Evolutionary conservation across 176 grass and related monocot genomes (phyloP).

Genomic region (Zoysia japonica): DNA sequence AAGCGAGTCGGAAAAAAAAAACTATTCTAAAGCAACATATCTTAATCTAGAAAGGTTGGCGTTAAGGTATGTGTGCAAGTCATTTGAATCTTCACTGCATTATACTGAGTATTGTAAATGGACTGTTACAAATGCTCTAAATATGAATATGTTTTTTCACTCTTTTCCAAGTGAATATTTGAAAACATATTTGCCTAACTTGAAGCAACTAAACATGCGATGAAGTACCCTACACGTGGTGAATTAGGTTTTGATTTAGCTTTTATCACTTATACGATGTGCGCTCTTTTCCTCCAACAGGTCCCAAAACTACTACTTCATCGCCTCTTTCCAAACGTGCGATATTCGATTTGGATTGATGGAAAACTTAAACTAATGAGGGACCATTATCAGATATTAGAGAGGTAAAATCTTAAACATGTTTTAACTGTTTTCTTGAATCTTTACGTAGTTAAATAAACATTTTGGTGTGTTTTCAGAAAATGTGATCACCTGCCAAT

Average conservation of each 20-base stretch:
- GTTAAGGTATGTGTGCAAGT: conserved; percentile 1
- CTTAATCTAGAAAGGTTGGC: conserved; percentile 10
- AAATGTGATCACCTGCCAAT: conserved; percentile 13
- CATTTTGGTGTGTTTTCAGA: conserved; percentile 22
- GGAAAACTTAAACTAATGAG: conserved; percentile 94
- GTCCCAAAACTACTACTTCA: conserved; percentile 94
- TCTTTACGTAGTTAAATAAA: conserved; percentile 24
- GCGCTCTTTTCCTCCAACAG: conserved; percentile 45
- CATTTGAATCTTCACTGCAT: conserved; percentile 13
- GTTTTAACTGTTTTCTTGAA: conserved; percentile 16
- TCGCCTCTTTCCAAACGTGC: conserved; percentile 86
- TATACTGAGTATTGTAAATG: background rate
- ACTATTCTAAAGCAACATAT: background rate
- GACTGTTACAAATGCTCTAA: background rate
- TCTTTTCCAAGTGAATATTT: conserved; percentile 21
- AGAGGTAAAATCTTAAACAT: conserved; percentile 68
- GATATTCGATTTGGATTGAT: conserved; percentile 94
- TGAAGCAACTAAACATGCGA: background rate
- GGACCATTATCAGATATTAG: conserved; percentile 89
- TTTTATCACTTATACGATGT: conserved; percentile 22
- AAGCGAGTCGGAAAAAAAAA: background rate
- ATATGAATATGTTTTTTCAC: conserved; percentile 17
- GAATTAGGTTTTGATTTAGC: background rate
- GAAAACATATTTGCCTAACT: conserved; percentile 10
- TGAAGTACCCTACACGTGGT: background rate